Conservation (phyloP, 1,139 yeast genomes). For the Candida neerlandica region DNA sequence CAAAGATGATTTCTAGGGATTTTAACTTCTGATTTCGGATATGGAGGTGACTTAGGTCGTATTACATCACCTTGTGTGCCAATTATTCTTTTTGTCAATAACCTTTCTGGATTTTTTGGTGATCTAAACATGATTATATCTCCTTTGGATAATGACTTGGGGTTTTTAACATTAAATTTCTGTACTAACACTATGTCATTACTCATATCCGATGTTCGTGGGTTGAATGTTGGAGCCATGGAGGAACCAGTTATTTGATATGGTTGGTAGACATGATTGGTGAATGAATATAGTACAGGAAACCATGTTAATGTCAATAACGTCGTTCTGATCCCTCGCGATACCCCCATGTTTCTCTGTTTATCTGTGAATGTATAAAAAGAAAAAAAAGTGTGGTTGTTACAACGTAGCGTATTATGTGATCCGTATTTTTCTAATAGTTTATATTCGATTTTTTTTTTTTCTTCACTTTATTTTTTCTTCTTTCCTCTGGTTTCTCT, state of each 20-base stretch:
- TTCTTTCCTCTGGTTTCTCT: background rate
- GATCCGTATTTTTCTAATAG: background rate
- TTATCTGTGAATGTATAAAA: background rate
- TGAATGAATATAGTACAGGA: constrained; percentile 72
- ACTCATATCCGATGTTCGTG: constrained; percentile 50
- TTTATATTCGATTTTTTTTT: background rate
- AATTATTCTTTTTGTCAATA: constrained; percentile 75
- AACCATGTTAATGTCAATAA: constrained; percentile 59
- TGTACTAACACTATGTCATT: constrained; percentile 73
- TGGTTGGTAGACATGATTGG: constrained; percentile 72
- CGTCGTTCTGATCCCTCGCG: constrained; percentile 23
- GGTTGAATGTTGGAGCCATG: constrained; percentile 90
- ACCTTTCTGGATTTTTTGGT: constrained; percentile 73
- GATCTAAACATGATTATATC: constrained; percentile 80
- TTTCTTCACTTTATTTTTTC: background rate
- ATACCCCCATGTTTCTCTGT: constrained; percentile 11
- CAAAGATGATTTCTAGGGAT: constrained; percentile 84
- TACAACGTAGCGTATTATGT: no score
- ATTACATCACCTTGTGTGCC: constrained; percentile 75
- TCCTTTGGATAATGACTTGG: constrained; percentile 53
- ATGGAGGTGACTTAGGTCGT: constrained; percentile 56
- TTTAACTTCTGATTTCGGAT: constrained; percentile 60
- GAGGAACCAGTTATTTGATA: constrained; percentile 82
- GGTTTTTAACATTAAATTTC: constrained; percentile 57
- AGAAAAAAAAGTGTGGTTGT: no score